Evolutionary conservation across 1,139 yeast genomes (phyloP), one percentile per base, ranked within the genome.

Genomic region (Groenewaldozyma auringiensis): DNA sequence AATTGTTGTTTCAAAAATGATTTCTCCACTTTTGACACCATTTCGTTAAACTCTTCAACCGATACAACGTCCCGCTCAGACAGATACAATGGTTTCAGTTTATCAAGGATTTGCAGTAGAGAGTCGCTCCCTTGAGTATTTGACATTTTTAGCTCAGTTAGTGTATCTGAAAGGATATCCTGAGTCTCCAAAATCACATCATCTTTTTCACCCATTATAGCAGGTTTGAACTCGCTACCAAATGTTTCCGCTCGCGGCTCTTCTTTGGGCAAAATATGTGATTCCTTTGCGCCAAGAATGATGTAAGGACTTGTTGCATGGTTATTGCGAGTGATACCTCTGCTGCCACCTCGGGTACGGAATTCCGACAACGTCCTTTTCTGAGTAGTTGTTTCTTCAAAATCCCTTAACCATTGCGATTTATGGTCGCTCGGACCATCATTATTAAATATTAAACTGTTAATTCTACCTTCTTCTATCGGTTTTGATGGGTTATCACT

Each of bases 181-280:
- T 35, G 38, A 4, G 38, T 35, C 44, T 70, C 72, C 3, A 65
- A 59, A 25, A 71, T 62, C 21, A 72, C 63, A 47, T 74, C 78
- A 4, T 69, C 68, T 22, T 66, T 60, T 21, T 66, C 64, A 1
- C 67, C 55, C 13, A 67, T 51, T 32, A 63, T 55, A 13, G 64
- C 61, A 1, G 68, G 38, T 18, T 35, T 35, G 25, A 35, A 35
- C 25, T 35, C 21, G 14, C 38, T 35, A 4, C 38, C 38, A 20
- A 17, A 35, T 6, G 38, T 11, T n/a, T 21, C 33, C 2, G 37
- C 27, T 9, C 27, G 29, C 13, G 51, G 56, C 33, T 51, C 55
- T 21, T 31, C 44, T 18, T 47, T 46, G 9, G 63, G 63, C 17
- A 59, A 47, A 22, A 60, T 49, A 25, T 55, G 47, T 3, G 63